These are phyloP conservation scores for Lumnitzera racemosa DNA, from an alignment of 345 rosid species.

Conservation along the genomic window DNA sequence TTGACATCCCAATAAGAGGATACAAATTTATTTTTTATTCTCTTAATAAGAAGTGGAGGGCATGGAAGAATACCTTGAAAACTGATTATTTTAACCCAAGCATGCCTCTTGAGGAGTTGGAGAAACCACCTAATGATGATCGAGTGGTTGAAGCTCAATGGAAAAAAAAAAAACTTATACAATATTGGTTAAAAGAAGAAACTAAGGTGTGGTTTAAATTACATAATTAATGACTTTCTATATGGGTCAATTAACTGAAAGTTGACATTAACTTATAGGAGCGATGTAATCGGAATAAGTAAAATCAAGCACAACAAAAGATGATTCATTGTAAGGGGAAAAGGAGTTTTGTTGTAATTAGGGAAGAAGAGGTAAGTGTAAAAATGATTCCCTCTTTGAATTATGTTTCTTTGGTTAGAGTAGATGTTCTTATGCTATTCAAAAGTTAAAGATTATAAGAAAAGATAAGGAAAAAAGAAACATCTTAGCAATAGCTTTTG, in stretches of 20 bases:
- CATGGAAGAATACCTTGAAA: not conserved
- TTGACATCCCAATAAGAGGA: not conserved
- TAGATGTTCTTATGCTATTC: too few relatives aligned
- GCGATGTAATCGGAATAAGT: too few relatives aligned
- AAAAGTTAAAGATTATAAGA: too few relatives aligned
- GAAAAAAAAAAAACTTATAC: conserved; percentile 2
- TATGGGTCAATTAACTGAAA: too few relatives aligned
- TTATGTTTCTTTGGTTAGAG: too few relatives aligned
- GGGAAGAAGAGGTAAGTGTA: not conserved
- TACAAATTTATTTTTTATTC: not conserved
- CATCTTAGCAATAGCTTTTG: too few relatives aligned
- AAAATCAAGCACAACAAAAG: not conserved
- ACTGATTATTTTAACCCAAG: not conserved
- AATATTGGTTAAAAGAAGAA: conserved; percentile 2
- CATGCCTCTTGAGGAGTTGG: not conserved
- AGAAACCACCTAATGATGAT: not conserved
- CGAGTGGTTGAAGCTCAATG: not conserved
- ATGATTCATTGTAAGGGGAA: not conserved
- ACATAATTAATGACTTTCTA: not conserved
- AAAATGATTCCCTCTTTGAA: too few relatives aligned
- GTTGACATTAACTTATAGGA: too few relatives aligned
- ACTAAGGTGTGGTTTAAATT: not conserved
- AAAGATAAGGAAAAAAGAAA: too few relatives aligned
- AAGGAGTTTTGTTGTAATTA: conserved; percentile 3
- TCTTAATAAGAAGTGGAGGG: conserved; percentile 1